phyloP scores from a whole-genome alignment of 2,329 filamentous ascomycete genomes.

The Mariannaea sp. region DNA sequence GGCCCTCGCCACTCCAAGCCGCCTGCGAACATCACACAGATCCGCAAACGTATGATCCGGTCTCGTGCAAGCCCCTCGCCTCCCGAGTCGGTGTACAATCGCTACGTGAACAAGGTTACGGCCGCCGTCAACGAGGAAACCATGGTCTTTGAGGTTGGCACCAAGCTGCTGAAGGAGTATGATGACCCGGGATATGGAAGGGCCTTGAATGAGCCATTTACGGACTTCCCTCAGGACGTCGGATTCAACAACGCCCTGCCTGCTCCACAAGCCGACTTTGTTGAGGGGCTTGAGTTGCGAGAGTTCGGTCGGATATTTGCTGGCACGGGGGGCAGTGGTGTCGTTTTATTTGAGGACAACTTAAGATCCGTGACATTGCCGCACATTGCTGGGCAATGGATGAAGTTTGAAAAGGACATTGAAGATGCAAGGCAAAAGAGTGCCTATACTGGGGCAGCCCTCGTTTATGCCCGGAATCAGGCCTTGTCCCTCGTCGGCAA shows the following conservation, averaged over 20 bases:
- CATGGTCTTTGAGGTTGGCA: not conserved
- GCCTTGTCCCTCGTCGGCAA: conserved; percentile 30
- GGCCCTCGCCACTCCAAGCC: not conserved
- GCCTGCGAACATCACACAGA: no score
- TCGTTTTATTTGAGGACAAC: conserved; percentile 28
- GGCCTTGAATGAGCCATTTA: conserved; percentile 21
- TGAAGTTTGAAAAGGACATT: conserved; percentile 19
- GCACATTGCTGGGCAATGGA: conserved; percentile 38
- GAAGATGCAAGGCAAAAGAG: conserved; percentile 24
- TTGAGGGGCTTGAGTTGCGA: conserved; percentile 30
- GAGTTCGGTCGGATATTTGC: conserved; percentile 19
- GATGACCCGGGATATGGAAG: not conserved
- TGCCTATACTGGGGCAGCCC: conserved; percentile 35
- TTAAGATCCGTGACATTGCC: conserved; percentile 32
- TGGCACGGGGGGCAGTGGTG: conserved; percentile 17
- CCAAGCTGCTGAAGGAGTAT: conserved; percentile 27
- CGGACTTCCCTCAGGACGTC: conserved; percentile 29
- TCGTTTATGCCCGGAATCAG: conserved; percentile 36
- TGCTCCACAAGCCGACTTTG: conserved; percentile 36
- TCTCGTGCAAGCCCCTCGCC: no score
- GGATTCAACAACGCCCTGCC: conserved; percentile 39
- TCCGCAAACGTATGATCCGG: no score
- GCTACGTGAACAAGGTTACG: no score
- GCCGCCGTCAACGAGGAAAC: not conserved
- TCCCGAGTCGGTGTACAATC: no score